These are phyloP conservation scores for Oxytropis ochrocephala DNA, from an alignment of 306 rosid species.

Conservation along the genomic window DNA sequence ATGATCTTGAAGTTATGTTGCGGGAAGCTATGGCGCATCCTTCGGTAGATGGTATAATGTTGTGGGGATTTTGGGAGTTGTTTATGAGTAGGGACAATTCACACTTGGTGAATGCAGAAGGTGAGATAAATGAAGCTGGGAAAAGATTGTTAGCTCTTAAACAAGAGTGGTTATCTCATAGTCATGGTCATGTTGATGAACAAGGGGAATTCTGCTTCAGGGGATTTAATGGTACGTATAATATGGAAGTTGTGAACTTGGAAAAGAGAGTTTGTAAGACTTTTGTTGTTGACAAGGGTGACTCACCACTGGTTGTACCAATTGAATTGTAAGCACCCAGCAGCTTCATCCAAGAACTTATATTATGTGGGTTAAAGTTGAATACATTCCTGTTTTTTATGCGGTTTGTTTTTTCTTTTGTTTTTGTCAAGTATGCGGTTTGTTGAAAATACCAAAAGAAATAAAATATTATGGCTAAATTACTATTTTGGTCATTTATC, in stretches of 20 bases:
- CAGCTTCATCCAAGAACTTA: background rate
- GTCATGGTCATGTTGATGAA: slow-evolving; percentile 53
- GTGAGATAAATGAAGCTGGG: slow-evolving; percentile 81
- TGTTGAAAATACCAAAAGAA: background rate
- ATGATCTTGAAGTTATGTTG: slow-evolving; percentile 83
- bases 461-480: too few relatives aligned
- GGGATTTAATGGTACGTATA: slow-evolving; percentile 73
- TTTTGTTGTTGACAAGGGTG: slow-evolving; percentile 74
- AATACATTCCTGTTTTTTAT: slow-evolving; percentile 7
- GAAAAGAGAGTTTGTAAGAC: slow-evolving; percentile 48
- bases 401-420: background rate
- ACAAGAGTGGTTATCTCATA: slow-evolving; percentile 70
- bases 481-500: too few relatives aligned
- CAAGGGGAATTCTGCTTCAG: slow-evolving; percentile 58
- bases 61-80: slow-evolving; percentile 96
- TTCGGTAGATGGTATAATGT: slow-evolving; percentile 65
- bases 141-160: slow-evolving; percentile 55
- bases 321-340: slow-evolving; percentile 35
- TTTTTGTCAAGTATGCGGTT: background rate
- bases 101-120: slow-evolving; percentile 81
- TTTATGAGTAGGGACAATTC: slow-evolving; percentile 73
- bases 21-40: slow-evolving; percentile 78
- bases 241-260: slow-evolving; percentile 41
- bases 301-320: slow-evolving; percentile 46
- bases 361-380: slow-evolving; percentile 3